phyloP scores from a whole-genome alignment of 148 eudicot genomes.

The Limonium bicolor region DNA sequence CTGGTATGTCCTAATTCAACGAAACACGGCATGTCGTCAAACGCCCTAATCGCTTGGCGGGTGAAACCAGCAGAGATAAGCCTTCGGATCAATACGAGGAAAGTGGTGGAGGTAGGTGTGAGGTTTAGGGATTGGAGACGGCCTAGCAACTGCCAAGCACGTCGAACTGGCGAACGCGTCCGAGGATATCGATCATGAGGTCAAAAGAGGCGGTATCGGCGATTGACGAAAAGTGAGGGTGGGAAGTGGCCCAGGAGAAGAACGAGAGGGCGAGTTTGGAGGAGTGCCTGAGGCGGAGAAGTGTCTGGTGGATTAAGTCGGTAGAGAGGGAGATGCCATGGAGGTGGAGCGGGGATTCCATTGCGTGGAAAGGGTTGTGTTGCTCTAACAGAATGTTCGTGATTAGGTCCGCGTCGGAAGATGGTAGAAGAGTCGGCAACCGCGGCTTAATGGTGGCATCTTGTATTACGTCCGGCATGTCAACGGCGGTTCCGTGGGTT shows the following conservation, averaged over 20 bases:
- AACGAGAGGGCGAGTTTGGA: conserved; percentile 72
- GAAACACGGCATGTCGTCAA: conserved; percentile 65
- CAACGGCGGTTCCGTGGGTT: too few species aligned
- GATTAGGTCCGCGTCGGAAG: conserved; percentile 9
- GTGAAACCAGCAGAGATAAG: conserved; percentile 58
- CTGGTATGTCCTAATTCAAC: conserved; percentile 8
- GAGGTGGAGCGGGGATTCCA: conserved; percentile 86
- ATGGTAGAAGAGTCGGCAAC: conserved; percentile 1
- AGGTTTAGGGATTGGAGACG: conserved; percentile 29
- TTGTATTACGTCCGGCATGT: too few species aligned
- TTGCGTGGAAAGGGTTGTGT: conserved; percentile 89
- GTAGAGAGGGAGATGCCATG: conserved; percentile 52
- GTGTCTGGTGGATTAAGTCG: conserved; percentile 58
- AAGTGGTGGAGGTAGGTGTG: conserved; percentile 37
- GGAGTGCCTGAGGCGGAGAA: conserved; percentile 42
- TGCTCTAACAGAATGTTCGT: conserved; percentile 54
- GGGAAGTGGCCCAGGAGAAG: conserved; percentile 22
- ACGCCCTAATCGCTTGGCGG: conserved; percentile 58
- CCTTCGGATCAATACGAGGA: conserved; percentile 44
- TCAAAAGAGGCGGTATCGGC: conserved; percentile 30
- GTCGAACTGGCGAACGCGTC: conserved; percentile 70
- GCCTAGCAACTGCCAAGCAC: conserved; percentile 66
- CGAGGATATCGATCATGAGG: conserved; percentile 43
- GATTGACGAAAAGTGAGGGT: conserved; percentile 8
- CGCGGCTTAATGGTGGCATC: too few species aligned